phyloP scores from a whole-genome alignment of 768 basidiomycete genomes.

The Termitomyces sp. region DNA sequence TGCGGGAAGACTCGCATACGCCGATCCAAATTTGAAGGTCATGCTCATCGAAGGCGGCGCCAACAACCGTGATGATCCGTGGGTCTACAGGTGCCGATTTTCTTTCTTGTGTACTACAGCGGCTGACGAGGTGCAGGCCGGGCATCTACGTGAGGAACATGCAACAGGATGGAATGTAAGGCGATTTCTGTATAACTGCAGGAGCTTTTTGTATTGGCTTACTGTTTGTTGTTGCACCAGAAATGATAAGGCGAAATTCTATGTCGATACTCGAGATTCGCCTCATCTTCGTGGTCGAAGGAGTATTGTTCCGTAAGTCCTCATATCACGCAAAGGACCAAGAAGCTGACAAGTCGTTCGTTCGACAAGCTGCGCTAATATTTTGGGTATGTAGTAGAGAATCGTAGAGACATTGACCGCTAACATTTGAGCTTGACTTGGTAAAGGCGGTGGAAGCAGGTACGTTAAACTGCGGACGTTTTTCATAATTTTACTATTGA shows the following conservation, averaged over 20 bases:
- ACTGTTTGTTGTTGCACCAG: conserved; percentile 21
- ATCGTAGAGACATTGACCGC: no score
- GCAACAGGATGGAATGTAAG: conserved; percentile 62
- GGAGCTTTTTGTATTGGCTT: background rate
- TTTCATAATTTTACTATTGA: no score
- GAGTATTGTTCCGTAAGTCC: conserved; percentile 60
- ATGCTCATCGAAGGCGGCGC: conserved; percentile 72
- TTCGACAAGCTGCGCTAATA: conserved; percentile 54
- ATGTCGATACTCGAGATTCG: conserved; percentile 54
- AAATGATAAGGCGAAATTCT: conserved; percentile 73
- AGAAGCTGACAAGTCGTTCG: background rate
- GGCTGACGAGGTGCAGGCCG: conserved; percentile 28
- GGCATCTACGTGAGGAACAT: conserved; percentile 70
- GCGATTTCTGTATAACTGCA: background rate
- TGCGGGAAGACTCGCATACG: conserved; percentile 64
- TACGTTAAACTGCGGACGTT: conserved; percentile 13
- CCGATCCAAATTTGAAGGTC: conserved; percentile 67
- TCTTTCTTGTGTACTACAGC: no score
- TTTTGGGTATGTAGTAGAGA: conserved; percentile 37
- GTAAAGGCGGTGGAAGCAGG: conserved; percentile 50
- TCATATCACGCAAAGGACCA: background rate
- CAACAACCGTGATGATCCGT: conserved; percentile 69
- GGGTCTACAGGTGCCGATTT: conserved; percentile 53
- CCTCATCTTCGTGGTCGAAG: conserved; percentile 54
- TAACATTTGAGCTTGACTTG: background rate